phyloP scores from a whole-genome alignment of 148 eudicot genomes.

The Fagopyrum homotropicum region DNA sequence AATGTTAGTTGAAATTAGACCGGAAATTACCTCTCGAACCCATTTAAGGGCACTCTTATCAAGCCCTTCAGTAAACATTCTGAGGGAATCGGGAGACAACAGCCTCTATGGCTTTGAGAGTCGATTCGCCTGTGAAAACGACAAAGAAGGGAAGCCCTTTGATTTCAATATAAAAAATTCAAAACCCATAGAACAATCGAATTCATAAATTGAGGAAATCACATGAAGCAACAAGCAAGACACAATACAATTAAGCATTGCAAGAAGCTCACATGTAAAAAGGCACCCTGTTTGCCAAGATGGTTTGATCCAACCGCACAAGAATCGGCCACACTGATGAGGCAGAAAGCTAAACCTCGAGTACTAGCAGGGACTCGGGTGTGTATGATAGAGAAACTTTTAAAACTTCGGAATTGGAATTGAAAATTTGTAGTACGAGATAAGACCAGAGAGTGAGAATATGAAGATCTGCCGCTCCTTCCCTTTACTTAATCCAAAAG shows the following conservation, averaged over 20 bases:
- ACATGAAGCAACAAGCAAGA: not conserved
- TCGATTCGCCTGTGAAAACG: slow-evolving; percentile 22
- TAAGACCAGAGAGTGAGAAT: not conserved
- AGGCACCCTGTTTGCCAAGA: not conserved
- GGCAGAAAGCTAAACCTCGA: not conserved
- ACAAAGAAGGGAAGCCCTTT: not conserved
- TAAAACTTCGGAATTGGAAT: not conserved
- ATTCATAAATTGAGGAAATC: not conserved
- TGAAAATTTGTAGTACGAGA: not conserved
- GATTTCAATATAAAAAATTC: slow-evolving; percentile 8
- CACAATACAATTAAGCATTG: not conserved
- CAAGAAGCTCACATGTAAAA: not conserved
- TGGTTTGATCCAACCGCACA: not conserved
- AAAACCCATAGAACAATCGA: not conserved
- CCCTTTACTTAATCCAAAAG: slow-evolving; percentile 11
- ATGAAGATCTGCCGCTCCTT: not conserved
- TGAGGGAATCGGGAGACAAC: not conserved
- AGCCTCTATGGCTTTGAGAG: slow-evolving; percentile 1
- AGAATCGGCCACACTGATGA: not conserved
- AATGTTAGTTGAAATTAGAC: not conserved
- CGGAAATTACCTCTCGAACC: slow-evolving; percentile 46
- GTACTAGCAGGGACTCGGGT: not conserved
- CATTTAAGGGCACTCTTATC: slow-evolving; percentile 65
- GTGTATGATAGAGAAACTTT: not conserved
- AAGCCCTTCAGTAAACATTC: slow-evolving; percentile 69